phyloP scores from a whole-genome alignment of 371 early-diverging fungal genomes.

The Rhizopus delemar region DNA sequence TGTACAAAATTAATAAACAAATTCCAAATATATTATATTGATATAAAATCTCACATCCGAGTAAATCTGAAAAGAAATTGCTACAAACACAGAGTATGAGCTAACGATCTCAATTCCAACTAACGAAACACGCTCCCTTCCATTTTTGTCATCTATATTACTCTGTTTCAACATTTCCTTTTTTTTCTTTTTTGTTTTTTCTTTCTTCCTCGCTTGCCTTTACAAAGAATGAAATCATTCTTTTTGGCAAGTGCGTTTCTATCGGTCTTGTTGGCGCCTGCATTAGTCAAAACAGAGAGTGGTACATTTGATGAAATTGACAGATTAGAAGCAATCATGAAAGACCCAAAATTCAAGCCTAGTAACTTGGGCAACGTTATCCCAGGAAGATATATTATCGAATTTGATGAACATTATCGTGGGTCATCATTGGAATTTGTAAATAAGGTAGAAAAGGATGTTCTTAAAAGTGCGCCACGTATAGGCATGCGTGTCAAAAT shows the following conservation, averaged over 20 bases:
- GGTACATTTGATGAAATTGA: background rate
- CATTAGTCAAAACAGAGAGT: background rate
- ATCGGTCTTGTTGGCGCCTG: background rate
- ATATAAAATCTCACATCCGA: no score
- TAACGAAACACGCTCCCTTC: no score
- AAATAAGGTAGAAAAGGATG: slow-evolving; percentile 22
- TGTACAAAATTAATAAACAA: slow-evolving; percentile 8
- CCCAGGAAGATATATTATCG: slow-evolving; percentile 43
- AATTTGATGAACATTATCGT: slow-evolving; percentile 28
- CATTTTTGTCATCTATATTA: no score
- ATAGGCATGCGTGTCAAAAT: slow-evolving; percentile 24
- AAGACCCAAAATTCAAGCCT: slow-evolving; percentile 25
- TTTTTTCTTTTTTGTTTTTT: background rate
- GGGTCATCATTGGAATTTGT: slow-evolving; percentile 32
- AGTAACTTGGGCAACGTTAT: slow-evolving; percentile 24
- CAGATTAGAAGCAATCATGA: slow-evolving; percentile 5
- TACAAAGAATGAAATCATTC: slow-evolving; percentile 5
- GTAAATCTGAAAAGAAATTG: no score
- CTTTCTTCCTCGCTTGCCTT: background rate
- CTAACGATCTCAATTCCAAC: no score
- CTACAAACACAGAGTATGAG: no score
- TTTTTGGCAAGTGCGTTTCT: slow-evolving; percentile 1
- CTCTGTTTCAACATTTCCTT: background rate
- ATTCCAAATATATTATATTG: background rate
- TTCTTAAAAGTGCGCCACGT: slow-evolving; percentile 13